Base-by-base conservation (phyloP, 1,284 basidiomycete genomes). In the Pseudozyma sp. region DNA sequence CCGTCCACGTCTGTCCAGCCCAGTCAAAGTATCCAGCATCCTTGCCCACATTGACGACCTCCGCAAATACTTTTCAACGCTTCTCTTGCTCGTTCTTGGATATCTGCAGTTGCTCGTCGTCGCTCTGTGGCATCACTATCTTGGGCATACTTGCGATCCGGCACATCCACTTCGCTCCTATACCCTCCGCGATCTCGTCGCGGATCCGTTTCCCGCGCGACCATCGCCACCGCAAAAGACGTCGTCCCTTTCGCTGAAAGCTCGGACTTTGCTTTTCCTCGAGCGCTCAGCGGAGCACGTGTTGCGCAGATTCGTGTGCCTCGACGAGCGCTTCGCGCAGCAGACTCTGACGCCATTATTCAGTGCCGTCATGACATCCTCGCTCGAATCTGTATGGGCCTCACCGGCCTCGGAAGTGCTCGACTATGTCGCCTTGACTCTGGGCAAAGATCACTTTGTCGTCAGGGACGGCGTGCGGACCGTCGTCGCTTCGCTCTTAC, bases 371-470 rank as follows among this genome's bases (percentile, higher is more conserved):
- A 81, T 81, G 75, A 84, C 82, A 4, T 70, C 58, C 0, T 59
- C 75, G 29, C 40, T 50, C 13, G 51, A 57, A 5, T 55, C 68
- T 0, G 78, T 83, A 0, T 54, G 61, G 49, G 16, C 56, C 5
- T 66, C 71, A 34, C 84, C 84, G 0, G 78, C 77, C 0, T 63
- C 77, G 8, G 81, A 82, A 39, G 61, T 84, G 34, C 68, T 85
- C 30, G 74, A 82, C 13, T 85, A 85, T 30, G 66, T 84, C 29
- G 81, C 80, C 1, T 50, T 68, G 30, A 83, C 81, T 0, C 79
- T 84, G 31, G 67, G 75, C 4, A 52, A 65, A 29, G 58, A 69
- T 35, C 83, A 85, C 45, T 84, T 69, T 44, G 75, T 74, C 3
- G 82, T 84, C 24, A 63, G 60, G 16, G 76, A 75, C 7, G 84